Base-by-base conservation (phyloP, 331 rosid genomes). In the Ulmus americana region DNA sequence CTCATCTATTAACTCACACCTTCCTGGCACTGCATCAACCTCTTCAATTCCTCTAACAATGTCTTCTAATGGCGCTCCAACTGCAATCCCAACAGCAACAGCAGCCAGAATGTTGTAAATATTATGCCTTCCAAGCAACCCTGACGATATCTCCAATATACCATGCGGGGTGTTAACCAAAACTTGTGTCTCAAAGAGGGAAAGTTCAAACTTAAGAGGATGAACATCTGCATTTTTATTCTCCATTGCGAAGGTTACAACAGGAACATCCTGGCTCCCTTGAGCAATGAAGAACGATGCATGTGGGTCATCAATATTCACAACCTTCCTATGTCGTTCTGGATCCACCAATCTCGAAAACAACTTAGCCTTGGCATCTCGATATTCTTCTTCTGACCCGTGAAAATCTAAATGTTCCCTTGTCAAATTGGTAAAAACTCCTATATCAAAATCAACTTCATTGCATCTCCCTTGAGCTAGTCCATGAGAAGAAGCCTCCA, bases 41-140 rank as follows among this genome's bases (percentile, higher is more conserved):
- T 89, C 97, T 82, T 92, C 98, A 81, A 89, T 72, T 69, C 98
- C 98, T 82, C 95, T 82, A 74, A 92, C 98, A 70, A 92, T 92
- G 71, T 92, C 95, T 79, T 92, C 98, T 59, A 92, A 79, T 5
- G 98, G 98, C 28, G 90, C 95, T 75, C 98, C 97, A 13, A 92
- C 97, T 1, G 98, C 95, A 76, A 87, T 80, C 61, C 98, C 95
- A 46, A 89, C 91, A 11, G 98, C 88, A 70, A 92, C 97, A 28
- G 95, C 86, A 64, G 97, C 97, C 73, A 92, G 85, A 72, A 92
- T 89, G 76, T 89, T 89, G 83, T 86, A 86, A 63, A 92, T 84
- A 67, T 89, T 92, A 77, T 89, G 91, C 75, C 84, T 82, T 76
- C 94, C 95, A 55, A 91, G 90, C 83, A 91, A 85, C 64, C 91